phyloP scores from a whole-genome alignment of 169 alveolate species.

The Plasmodium cynomolgi region DNA sequence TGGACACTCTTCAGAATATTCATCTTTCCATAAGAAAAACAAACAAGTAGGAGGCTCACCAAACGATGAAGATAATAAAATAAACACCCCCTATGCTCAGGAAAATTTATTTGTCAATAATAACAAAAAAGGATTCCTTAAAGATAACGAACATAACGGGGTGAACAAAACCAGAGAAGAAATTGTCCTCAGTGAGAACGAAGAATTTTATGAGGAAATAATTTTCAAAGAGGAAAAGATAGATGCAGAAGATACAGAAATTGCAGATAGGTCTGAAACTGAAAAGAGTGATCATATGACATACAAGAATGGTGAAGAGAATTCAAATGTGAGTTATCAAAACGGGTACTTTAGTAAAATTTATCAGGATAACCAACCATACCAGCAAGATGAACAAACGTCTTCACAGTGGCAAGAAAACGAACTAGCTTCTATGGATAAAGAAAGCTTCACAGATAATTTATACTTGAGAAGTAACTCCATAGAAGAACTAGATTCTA shows the following conservation, averaged over 20 bases:
- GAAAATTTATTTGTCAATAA: not conserved
- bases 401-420: not conserved
- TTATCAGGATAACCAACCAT: not conserved
- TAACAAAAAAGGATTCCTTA: not conserved
- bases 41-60: not conserved
- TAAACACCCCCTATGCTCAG: not conserved
- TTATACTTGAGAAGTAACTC: conserved; percentile 33
- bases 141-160: not conserved
- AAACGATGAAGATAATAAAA: not conserved
- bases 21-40: not conserved
- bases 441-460: conserved; percentile 15
- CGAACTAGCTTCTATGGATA: not conserved
- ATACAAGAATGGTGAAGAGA: not conserved
- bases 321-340: conserved; percentile 6
- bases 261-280: not conserved
- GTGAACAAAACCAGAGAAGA: conserved; percentile 10
- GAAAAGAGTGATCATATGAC: not conserved
- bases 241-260: not conserved
- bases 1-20: not conserved
- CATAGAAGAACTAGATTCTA: conserved; percentile 67
- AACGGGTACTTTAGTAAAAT: not conserved
- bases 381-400: not conserved
- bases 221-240: not conserved
- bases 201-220: conserved; percentile 49
- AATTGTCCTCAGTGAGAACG: conserved; percentile 45